phyloP scores from a whole-genome alignment of 192 early-diverging fungal genomes.

The Rhizophlyctis rosea region DNA sequence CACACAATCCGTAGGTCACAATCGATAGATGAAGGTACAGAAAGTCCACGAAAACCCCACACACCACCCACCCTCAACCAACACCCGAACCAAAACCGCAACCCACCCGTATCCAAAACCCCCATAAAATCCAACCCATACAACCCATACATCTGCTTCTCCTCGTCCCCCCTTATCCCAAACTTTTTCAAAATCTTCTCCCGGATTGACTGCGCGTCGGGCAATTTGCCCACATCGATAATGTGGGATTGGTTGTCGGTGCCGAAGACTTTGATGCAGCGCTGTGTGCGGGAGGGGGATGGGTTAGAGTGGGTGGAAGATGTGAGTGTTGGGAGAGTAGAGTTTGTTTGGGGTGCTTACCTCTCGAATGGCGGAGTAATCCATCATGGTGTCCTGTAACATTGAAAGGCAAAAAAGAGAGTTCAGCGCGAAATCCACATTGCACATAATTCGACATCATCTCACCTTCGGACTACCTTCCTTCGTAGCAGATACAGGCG shows the following conservation, averaged over 20 bases:
- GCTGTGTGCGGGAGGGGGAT: slow-evolving; percentile 22
- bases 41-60: slow-evolving; percentile 60
- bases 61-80: background rate
- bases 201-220: slow-evolving; percentile 66
- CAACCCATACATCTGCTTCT: slow-evolving; percentile 13
- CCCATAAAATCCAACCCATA: slow-evolving; percentile 14
- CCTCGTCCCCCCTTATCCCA: slow-evolving; percentile 47
- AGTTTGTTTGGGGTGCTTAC: background rate
- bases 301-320: background rate
- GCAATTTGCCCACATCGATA: slow-evolving; percentile 66
- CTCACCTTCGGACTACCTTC: no score
- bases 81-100: background rate
- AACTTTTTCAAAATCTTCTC: slow-evolving; percentile 74
- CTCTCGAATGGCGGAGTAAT: background rate
- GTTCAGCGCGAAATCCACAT: no score
- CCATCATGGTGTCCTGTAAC: slow-evolving; percentile 11
- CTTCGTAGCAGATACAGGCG: no score
- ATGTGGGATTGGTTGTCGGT: slow-evolving; percentile 72
- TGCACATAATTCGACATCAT: no score
- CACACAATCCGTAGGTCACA: background rate
- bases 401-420: background rate
- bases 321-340: no score
- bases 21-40: slow-evolving; percentile 50
- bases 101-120: slow-evolving; percentile 6
- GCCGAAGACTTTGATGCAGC: slow-evolving; percentile 73